Conservation (phyloP, 129 eudicot genomes). For the Saussurea involucrata region DNA sequence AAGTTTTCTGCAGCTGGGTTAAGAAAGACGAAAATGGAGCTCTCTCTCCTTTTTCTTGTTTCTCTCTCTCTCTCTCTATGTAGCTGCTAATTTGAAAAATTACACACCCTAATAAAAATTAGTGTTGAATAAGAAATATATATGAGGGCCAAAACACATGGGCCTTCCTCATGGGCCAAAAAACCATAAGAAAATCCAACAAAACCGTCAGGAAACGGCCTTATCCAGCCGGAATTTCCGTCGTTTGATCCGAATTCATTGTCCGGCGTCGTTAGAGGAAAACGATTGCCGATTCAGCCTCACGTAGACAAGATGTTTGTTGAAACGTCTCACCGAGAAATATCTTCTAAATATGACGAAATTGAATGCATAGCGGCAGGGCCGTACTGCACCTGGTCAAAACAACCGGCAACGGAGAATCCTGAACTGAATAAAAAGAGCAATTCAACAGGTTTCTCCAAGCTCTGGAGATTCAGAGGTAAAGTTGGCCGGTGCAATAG, state of each 20-base stretch:
- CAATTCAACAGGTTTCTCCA: conserved; percentile 81
- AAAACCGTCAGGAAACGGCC: conserved; percentile 23
- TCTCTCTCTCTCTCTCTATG: too few relatives aligned
- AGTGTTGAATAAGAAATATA: too few relatives aligned
- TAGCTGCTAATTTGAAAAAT: too few relatives aligned
- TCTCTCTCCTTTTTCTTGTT: too few relatives aligned
- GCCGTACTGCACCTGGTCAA: conserved; percentile 47
- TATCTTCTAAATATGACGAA: neutral
- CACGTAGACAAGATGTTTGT: conserved; percentile 37
- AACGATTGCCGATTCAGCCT: conserved; percentile 19
- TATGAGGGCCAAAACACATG: too few relatives aligned
- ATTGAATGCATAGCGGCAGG: conserved; percentile 34
- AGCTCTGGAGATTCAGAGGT: conserved; percentile 61
- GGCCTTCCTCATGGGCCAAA: too few relatives aligned
- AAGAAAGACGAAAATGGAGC: too few relatives aligned
- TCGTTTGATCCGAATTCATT: conserved; percentile 38
- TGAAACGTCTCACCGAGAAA: conserved; percentile 1
- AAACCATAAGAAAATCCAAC: too few relatives aligned
- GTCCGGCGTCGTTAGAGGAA: neutral
- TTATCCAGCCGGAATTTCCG: conserved; percentile 45
- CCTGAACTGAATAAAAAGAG: conserved; percentile 60
- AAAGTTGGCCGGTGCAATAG: conserved; percentile 49
- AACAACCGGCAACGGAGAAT: conserved; percentile 15
- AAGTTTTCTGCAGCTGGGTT: too few relatives aligned
- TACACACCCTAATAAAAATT: too few relatives aligned